phyloP scores from a whole-genome alignment of 768 basidiomycete species.

The Termitomyces sp. region DNA sequence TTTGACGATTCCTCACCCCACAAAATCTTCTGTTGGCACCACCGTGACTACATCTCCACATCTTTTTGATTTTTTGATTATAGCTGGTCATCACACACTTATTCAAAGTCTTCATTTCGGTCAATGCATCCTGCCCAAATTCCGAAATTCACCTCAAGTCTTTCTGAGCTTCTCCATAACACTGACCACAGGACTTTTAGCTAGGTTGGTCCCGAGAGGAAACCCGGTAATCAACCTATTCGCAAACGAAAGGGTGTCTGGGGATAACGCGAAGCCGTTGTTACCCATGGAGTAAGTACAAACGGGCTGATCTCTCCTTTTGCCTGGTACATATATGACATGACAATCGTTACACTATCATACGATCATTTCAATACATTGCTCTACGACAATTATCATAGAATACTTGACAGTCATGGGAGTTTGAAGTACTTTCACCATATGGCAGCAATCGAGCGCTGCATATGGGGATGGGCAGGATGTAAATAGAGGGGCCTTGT shows the following conservation, averaged over 20 bases:
- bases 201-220: not conserved
- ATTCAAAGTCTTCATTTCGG: not conserved
- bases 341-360: not conserved
- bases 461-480: not conserved
- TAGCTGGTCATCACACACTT: not conserved
- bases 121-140: not conserved
- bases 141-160: not conserved
- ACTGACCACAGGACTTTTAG: not conserved
- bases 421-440: not conserved
- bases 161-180: not conserved
- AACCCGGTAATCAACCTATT: not conserved
- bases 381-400: not conserved
- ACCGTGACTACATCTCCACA: not conserved
- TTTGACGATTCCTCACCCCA: not conserved
- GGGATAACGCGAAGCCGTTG: not conserved
- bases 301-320: not conserved
- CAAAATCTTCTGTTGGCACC: not conserved
- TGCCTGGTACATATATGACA: not conserved
- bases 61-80: not conserved
- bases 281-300: not conserved
- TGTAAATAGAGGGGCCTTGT: not conserved
- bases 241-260: not conserved
- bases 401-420: not conserved
- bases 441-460: not conserved
- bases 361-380: not conserved